A percentile compares a stretch with the other conserved stretches of the same genome.
These are phyloP conservation scores for Fusarium sp. DNA, from an alignment of 2,329 filamentous ascomycete genomes.

Conservation along the genomic window DNA sequence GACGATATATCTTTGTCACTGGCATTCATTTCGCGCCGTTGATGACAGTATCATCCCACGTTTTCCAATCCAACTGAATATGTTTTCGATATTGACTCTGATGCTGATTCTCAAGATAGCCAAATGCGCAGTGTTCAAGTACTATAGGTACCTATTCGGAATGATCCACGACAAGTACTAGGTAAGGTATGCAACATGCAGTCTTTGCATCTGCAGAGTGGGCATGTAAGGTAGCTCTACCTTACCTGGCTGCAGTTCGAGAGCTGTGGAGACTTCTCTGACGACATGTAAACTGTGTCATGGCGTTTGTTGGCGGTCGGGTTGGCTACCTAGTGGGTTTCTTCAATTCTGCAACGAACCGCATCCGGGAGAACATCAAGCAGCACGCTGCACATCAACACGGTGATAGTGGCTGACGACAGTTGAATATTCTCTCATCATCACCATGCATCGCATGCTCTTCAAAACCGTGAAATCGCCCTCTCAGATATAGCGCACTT, in stretches of 20 bases:
- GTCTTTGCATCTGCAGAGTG: slow-evolving; percentile 14
- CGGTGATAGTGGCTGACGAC: not conserved
- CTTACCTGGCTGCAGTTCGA: slow-evolving; percentile 21
- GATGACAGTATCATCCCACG: not conserved
- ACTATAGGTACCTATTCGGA: not conserved
- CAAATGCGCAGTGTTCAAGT: not conserved
- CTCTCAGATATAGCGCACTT: slow-evolving; percentile 1
- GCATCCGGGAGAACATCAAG: slow-evolving; percentile 21
- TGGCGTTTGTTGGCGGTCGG: slow-evolving; percentile 22
- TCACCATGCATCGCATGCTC: not conserved
- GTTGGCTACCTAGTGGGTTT: slow-evolving; percentile 1
- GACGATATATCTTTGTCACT: not conserved
- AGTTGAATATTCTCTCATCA: not conserved
- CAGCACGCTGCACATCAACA: not conserved
- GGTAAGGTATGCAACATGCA: not conserved
- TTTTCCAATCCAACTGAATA: not conserved
- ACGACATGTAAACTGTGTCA: slow-evolving; percentile 30
- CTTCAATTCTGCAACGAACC: slow-evolving; percentile 14
- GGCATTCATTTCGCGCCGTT: not conserved
- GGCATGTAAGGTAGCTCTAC: slow-evolving; percentile 9
- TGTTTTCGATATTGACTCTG: not conserved
- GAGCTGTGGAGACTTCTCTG: slow-evolving; percentile 28
- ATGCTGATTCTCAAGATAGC: not conserved
- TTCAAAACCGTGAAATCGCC: not conserved
- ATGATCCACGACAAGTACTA: slow-evolving; percentile 15